phyloP scores from a whole-genome alignment of 441 rosid species.

The Gossypium davidsonii region DNA sequence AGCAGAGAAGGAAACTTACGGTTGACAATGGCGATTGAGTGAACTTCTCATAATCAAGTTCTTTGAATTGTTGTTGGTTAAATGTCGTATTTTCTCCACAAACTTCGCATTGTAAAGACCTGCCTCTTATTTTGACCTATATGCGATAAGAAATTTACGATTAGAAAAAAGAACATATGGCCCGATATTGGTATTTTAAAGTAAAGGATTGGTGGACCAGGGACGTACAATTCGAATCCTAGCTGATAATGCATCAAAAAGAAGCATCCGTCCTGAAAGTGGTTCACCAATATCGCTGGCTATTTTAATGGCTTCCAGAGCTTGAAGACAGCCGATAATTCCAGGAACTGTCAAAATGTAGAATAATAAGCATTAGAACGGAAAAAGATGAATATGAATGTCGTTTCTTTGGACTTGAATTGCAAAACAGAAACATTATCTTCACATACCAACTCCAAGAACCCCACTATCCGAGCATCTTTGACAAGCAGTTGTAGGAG shows the following conservation, averaged over 20 bases:
- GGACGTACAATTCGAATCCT: conserved; percentile 62
- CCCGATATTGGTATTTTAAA: neutral
- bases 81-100: conserved; percentile 68
- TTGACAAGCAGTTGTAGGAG: conserved; percentile 89
- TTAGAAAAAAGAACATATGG: conserved; percentile 11
- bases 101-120: conserved; percentile 60
- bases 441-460: conserved; percentile 78
- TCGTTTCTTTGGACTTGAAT: neutral
- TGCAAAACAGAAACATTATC: neutral
- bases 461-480: conserved; percentile 97
- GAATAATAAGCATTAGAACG: conserved; percentile 39
- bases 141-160: conserved; percentile 10
- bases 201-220: neutral
- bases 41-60: conserved; percentile 81
- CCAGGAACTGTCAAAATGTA: conserved; percentile 66
- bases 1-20: neutral
- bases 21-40: conserved; percentile 39
- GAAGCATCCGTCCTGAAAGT: conserved; percentile 79
- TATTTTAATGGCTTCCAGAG: conserved; percentile 84
- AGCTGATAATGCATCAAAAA: conserved; percentile 78
- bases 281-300: conserved; percentile 81
- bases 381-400: conserved; percentile 13
- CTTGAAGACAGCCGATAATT: conserved; percentile 91
- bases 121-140: conserved; percentile 86
- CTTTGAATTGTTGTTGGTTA: conserved; percentile 45